Evolutionary conservation across 1,139 yeast genomes (phyloP), one percentile per base, ranked within the genome.

Genomic region (Kurtzmaniella quercitrusa): DNA sequence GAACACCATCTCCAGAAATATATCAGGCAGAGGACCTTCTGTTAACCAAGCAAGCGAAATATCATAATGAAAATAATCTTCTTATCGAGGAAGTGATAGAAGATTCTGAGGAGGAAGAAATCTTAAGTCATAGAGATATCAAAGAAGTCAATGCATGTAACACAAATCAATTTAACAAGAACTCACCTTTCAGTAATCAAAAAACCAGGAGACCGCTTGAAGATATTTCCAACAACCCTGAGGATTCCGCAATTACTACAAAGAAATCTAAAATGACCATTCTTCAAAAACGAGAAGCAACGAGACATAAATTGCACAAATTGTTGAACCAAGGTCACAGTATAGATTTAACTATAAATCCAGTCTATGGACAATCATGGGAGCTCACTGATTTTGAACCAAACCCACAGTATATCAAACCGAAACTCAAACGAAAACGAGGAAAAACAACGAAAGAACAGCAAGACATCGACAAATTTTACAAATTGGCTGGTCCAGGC

Each of bases 351-450:
- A 39, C 43, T 2, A 45, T 26, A 1, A 60, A 65, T 42, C 69
- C 69, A 6, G 60, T 63, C 15, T 58, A 59, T 19, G 52, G 52
- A 37, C 50, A 44, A 33, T 47, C 54, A 19, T 76, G 81, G 81
- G 63, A 66, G 12, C 54, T 68, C 12, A 65, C 65, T 33, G 83
- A 78, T 53, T 78, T 78, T 53, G 63, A 63, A 40, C 65, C 65
- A 3, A 74, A 75, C 45, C 68, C 69, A 2, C 39, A 45, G 11
- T 60, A 57, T 47, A 42, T 40, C 12, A 53, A 50, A 20, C 54
- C 55, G 19, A 49, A 49, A 30, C 42, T 44, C 41, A 56, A 61
- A 42, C 50, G 63, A 23, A 47, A 52, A 40, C 28, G 57, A 41
- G 62, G 70, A 54, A 59, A 53, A 59, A 66, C 61, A 45, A 54